Conservation (phyloP, 2,329 filamentous ascomycete species). For the Dactylonectria macrodidyma region DNA sequence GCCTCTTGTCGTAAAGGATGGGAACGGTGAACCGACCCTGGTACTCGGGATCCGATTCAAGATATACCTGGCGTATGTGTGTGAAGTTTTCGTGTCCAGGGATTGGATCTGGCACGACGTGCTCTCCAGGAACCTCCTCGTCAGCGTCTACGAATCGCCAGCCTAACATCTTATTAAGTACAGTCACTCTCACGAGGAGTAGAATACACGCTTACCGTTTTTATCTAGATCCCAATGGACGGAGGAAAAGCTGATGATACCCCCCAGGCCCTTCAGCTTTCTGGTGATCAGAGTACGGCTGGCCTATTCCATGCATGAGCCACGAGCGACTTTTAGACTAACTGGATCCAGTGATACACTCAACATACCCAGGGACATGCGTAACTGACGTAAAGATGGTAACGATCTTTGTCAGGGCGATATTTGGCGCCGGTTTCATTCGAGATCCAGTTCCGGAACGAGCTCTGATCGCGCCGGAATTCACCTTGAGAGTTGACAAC, state of each 20-base stretch:
- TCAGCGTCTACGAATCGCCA: background rate
- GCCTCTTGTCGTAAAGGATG: too few species aligned
- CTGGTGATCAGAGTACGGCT: background rate
- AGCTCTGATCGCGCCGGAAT: too few species aligned
- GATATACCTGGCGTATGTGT: background rate
- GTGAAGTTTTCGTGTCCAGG: background rate
- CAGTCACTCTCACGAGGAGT: background rate
- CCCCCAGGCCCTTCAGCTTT: background rate
- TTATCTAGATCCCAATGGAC: conserved; percentile 1
- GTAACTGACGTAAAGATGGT: background rate
- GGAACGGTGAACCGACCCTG: background rate
- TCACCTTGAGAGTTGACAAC: too few species aligned
- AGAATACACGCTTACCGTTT: background rate
- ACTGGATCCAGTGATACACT: too few species aligned
- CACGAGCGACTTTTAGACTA: too few species aligned
- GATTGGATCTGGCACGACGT: background rate
- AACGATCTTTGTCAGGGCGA: background rate
- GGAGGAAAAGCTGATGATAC: background rate
- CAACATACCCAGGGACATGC: conserved; percentile 3
- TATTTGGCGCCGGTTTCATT: background rate
- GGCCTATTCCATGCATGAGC: background rate
- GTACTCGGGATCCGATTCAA: background rate
- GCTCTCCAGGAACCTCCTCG: background rate
- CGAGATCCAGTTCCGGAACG: background rate
- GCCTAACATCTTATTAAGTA: background rate